phyloP scores from a whole-genome alignment of 2,329 filamentous ascomycete genomes.

The Apiospora malaysiana region DNA sequence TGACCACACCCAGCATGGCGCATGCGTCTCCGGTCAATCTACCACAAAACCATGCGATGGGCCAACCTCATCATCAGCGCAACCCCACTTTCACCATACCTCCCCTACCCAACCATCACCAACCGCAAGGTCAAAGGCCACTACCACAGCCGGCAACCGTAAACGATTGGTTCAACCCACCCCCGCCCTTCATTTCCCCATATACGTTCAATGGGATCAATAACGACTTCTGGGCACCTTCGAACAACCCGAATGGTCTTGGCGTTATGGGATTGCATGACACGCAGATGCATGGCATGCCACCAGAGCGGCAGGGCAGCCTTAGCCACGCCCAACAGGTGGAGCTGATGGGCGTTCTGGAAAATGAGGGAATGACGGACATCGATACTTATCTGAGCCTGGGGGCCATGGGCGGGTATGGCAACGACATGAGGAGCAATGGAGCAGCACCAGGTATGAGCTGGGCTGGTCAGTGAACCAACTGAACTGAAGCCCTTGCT shows the following conservation, averaged over 20 bases:
- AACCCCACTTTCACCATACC: conserved; percentile 46
- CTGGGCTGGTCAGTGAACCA: conserved; percentile 11
- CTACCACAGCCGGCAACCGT: conserved; percentile 48
- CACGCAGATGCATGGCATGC: conserved; percentile 35
- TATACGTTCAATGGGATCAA: conserved; percentile 52
- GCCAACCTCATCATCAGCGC: conserved; percentile 28
- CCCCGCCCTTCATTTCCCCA: conserved; percentile 58
- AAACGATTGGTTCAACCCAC: conserved; percentile 59
- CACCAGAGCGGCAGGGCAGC: conserved; percentile 65
- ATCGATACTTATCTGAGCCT: conserved; percentile 64
- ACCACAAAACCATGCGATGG: conserved; percentile 29
- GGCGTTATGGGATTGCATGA: conserved; percentile 33
- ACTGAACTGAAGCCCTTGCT: not conserved
- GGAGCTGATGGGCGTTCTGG: conserved; percentile 81
- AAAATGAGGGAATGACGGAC: conserved; percentile 69
- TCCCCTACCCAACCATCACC: conserved; percentile 27
- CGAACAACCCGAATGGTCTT: conserved; percentile 32
- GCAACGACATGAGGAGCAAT: conserved; percentile 18
- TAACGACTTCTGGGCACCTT: conserved; percentile 37
- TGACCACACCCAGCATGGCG: conserved; percentile 32
- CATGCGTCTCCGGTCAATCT: conserved; percentile 33
- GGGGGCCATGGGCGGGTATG: conserved; percentile 39
- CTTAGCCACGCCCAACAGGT: conserved; percentile 82
- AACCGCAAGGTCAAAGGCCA: conserved; percentile 46
- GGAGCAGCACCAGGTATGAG: not conserved